Base-by-base conservation (phyloP, 768 basidiomycete species). In the Xanthoconium stramineum region DNA sequence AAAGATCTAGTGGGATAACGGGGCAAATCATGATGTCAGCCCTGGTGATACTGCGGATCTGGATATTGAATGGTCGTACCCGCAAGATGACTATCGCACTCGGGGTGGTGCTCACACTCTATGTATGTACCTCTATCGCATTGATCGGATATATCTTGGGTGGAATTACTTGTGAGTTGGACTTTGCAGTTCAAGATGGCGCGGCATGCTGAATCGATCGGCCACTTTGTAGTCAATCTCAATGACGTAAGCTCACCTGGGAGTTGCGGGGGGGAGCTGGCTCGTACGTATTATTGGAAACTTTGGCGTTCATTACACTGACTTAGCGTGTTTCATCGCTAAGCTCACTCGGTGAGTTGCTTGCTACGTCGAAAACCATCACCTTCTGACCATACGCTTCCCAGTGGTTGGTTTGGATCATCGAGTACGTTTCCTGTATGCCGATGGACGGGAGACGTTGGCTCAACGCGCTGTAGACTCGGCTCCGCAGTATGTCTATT, bases 291-390 rank as follows among this genome's bases (percentile, higher is more conserved):
- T 46, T 28, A 39, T 24, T 38, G 30, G 8, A 13, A 2, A 37
- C 15, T 1, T 43, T 5, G 9, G 14, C 19, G 15, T 17, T 50
- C 8, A 38, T 15, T 37, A 15, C 10, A 13, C 54, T 55, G 15
- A 55, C 19, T 3, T 9, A 8, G 28, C 6, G 13, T 50, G 3
- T 15, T 55, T 32, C 28, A 0, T 29, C 24, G 4, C 24, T 4
- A 37, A 55, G 54, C 47, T 44, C 24, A 37, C 10, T 55, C 42
- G 47, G 54, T 50, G 35, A 37, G 54, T 55, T 35, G 30, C 40
- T 49, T 36, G 32, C 33, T 15, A 1, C 3, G 6, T 7, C 28
- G 20, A 50, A 37, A 39, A 13, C 7, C 2, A 17, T 13, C 13
- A 15, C 19, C 19, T 19, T 48, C 6, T 46, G 50, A 19, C 44